Base-by-base conservation (phyloP, 345 rosid genomes). In the Eutrema heterophyllum region DNA sequence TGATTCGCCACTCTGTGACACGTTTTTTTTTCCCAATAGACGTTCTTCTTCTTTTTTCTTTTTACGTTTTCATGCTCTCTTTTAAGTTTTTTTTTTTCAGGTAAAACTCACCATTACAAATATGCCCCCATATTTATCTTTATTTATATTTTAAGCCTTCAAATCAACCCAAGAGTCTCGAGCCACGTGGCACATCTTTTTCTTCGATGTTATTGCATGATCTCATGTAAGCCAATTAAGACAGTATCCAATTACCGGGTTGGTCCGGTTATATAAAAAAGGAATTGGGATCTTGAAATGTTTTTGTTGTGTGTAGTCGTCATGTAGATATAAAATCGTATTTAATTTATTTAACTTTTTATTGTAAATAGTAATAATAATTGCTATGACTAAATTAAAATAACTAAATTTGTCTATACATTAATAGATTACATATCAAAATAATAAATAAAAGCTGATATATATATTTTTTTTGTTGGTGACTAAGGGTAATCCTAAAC, bases 1-100 rank as follows among this genome's bases (percentile, higher is more conserved):
- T 70, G 75, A 76, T 76, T 64, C 43, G 48, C 56, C 76, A 64
- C 76, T 71, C 62, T 30, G 49, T 33, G 60, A 71, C 76, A 77
- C 80, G 80, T 77, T 76, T 70, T 64, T 68, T 12, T n/a, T 26
- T 24, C 3, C 1, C 9, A 13, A 15, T 54, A 55, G 59, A 12
- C 58, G 44, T 70, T 70, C 58, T 54, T 53, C 70, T 62, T 44
- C 56, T 26, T 12, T 70, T 77, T 62, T 44, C 56, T 26, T 12
- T 70, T 77, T 64, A 77, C 80, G 80, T 64, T 77, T 61, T 60
- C 24, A 3, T 27, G 36, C 36, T 35, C 68, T 24, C 43, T 56
- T 56, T 46, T 21, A 21, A 21, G 24, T 21, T 2, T 21, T 21
- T 21, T 21, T 21, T 46, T 60, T 39, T 68, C 58, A 39, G 58